Evolutionary conservation across 2,329 filamentous ascomycete genomes (phyloP).

Genomic region (Rhinocladiella similis): DNA sequence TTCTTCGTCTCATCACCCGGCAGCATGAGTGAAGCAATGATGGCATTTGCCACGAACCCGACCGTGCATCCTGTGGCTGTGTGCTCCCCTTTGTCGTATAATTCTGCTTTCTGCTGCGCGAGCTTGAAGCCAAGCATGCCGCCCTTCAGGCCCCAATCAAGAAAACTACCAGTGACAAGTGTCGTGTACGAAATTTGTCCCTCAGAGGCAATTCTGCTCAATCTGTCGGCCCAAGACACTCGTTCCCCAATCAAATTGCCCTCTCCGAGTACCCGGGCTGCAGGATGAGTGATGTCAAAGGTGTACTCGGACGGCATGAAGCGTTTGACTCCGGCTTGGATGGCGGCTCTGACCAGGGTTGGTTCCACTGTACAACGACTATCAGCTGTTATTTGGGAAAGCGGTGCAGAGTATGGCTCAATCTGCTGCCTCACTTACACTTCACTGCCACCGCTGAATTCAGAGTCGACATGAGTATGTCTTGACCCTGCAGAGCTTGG

Average conservation of each 20-base stretch:
- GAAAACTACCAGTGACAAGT: not conserved
- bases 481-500: not conserved
- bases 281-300: not conserved
- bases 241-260: not conserved
- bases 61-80: not conserved
- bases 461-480: not conserved
- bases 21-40: not conserved
- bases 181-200: not conserved
- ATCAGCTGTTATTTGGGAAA: not conserved
- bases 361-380: not conserved
- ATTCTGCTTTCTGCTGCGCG: not conserved
- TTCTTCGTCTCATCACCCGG: not conserved
- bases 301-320: slow-evolving; percentile 2
- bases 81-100: not conserved
- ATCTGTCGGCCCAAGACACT: not conserved
- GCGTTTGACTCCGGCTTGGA: not conserved
- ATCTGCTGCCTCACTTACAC: not conserved
- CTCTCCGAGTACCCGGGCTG: not conserved
- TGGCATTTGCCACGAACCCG: not conserved
- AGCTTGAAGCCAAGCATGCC: not conserved
- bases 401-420: too few species aligned
- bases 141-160: not conserved
- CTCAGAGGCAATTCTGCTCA: not conserved
- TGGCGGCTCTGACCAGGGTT: not conserved
- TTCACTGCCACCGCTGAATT: not conserved